Evolutionary conservation across 768 basidiomycete genomes (phyloP).

Genomic region (Mrakia gelida): DNA sequence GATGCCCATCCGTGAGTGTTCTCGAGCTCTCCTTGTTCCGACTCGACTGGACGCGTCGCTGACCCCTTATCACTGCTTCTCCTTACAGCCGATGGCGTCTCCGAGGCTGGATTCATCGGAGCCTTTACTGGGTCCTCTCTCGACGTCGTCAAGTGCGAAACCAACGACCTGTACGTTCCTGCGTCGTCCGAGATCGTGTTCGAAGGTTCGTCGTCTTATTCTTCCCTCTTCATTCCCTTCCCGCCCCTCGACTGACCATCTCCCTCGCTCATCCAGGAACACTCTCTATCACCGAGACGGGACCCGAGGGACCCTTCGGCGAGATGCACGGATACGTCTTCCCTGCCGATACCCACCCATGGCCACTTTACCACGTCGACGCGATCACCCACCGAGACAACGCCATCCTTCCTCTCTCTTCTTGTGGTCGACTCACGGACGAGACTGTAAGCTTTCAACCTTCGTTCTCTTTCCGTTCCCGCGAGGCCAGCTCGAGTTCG

Average conservation of each 20-base stretch:
- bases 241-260: background rate
- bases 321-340: conserved; percentile 29
- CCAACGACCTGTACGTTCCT: conserved; percentile 20
- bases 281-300: conserved; percentile 14
- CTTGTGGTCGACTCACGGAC: conserved; percentile 25
- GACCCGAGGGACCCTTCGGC: conserved; percentile 25
- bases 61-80: background rate
- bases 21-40: no score
- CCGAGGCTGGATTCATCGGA: conserved; percentile 23
- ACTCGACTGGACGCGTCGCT: background rate
- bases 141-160: conserved; percentile 24
- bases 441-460: conserved; percentile 7
- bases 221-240: background rate
- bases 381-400: conserved; percentile 26
- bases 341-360: conserved; percentile 21
- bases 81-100: conserved; percentile 11
- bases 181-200: conserved; percentile 26
- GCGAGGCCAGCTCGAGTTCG: background rate
- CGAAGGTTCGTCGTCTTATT: conserved; percentile 5
- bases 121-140: conserved; percentile 15
- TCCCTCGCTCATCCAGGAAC: background rate
- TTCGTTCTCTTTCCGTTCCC: background rate
- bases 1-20: conserved; percentile 21
- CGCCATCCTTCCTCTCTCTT: conserved; percentile 22
- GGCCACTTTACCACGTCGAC: conserved; percentile 21